Evolutionary conservation across 2,329 filamentous ascomycete species (phyloP), one percentile per base, ranked within the genome.

Genomic region (Fusarium lateritium): DNA sequence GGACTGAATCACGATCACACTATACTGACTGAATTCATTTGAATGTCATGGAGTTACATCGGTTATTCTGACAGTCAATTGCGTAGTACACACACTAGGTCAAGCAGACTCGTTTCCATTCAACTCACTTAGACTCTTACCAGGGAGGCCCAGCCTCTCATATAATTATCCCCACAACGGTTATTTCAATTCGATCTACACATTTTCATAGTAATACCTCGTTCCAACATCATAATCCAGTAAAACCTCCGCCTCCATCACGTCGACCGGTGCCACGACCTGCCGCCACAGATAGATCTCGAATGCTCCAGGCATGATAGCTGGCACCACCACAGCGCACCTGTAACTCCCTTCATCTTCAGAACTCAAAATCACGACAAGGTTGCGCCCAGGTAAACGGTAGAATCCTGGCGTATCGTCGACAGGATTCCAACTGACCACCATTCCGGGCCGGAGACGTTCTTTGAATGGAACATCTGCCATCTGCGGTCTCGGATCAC

Each of bases 181-280:
- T n/a, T 21, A 17, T 31, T 19, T 19, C 19, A 19, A 34, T 5
- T 15, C 14, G 19, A 28, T 21, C 47, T 56, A 72, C 19, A 75
- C 40, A 13, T 61, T 65, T 24, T 79, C 72, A 44, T 83, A 81
- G 65, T 82, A 83, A 53, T 82, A 83, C 55, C 83, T 73, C n/a
- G 82, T 81, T 9, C 68, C 78, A 4, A 72, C 56, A 68, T 84
- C 82, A 65, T 83, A 84, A 67, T 84, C 81, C 11, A 84, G 62
- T 31, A 82, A 59, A 5, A 83, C 77, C 71, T 84, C 82, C 0
- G 61, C 69, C 38, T 79, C 75, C 81, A 84, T 83, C 62, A 70
- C 49, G 1, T 76, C 73, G 7, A 78, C 67, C 19, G 66, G 60
- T 2, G 82, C 69, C 5, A 79, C 73, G 22, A 77, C 61, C 55